Conservation (phyloP, 805 yeast genomes). For the Saccharomycopsis schoenii region DNA sequence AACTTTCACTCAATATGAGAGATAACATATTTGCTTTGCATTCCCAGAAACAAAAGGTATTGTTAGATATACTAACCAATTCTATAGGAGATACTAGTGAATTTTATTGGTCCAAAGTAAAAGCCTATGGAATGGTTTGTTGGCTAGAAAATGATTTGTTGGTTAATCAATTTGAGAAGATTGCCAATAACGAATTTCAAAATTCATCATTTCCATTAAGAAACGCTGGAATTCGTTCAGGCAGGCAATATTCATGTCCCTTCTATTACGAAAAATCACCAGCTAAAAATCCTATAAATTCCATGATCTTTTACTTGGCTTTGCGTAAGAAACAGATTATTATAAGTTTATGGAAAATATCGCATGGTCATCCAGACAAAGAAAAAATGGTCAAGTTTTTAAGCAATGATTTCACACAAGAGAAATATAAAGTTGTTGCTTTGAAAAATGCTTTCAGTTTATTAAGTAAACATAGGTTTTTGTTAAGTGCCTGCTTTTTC, state of each 20-base stretch:
- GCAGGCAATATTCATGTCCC: not conserved
- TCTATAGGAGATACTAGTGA: constrained; percentile 18
- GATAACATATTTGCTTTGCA: constrained; percentile 85
- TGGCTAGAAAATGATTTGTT: constrained; percentile 53
- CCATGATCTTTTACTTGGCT: constrained; percentile 71
- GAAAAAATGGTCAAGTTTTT: constrained; percentile 72
- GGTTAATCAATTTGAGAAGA: constrained; percentile 45
- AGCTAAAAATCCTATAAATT: constrained; percentile 59
- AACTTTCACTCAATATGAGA: constrained; percentile 54
- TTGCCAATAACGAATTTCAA: constrained; percentile 66
- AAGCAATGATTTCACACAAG: constrained; percentile 61
- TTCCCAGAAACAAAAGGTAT: constrained; percentile 63
- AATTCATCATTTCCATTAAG: constrained; percentile 17
- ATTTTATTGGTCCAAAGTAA: constrained; percentile 51
- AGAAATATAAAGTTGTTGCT: constrained; percentile 84
- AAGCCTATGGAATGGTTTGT: constrained; percentile 52
- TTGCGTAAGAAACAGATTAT: constrained; percentile 67
- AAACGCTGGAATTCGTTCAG: not conserved
- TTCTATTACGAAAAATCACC: constrained; percentile 18
- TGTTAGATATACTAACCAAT: constrained; percentile 32
- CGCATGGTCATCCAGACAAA: constrained; percentile 68
- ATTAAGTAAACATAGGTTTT: constrained; percentile 75
- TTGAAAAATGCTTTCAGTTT: constrained; percentile 86
- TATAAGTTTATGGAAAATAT: constrained; percentile 74
- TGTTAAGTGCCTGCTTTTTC: constrained; percentile 86